Conservation (phyloP, 768 basidiomycete genomes). For the Leccinum ochraceum region DNA sequence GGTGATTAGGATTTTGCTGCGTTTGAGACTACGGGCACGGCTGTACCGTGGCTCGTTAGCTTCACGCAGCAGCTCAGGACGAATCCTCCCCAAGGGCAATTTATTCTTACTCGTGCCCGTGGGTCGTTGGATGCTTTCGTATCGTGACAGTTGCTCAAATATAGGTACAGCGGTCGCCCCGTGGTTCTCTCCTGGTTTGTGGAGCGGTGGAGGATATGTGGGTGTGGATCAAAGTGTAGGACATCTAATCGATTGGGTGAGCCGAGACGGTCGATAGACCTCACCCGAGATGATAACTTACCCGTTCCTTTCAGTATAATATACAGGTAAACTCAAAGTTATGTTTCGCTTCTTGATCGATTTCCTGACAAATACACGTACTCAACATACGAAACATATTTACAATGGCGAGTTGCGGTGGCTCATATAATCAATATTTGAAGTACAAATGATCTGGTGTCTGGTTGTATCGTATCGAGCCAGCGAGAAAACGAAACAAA, state of each 20-base stretch:
- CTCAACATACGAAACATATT: too few species aligned
- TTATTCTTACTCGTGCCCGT: constrained; percentile 30
- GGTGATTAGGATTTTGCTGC: constrained; percentile 31
- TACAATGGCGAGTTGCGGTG: too few species aligned
- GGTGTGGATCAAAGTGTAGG: constrained; percentile 35
- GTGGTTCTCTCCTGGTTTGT: constrained; percentile 1
- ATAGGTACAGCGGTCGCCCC: constrained; percentile 3
- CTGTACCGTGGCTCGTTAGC: constrained; percentile 32
- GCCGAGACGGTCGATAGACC: not conserved
- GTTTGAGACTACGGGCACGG: constrained; percentile 29
- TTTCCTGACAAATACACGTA: not conserved
- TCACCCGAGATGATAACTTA: not conserved
- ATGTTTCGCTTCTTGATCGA: not conserved
- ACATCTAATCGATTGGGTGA: constrained; percentile 44
- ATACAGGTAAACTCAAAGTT: not conserved
- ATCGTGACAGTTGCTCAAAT: not conserved
- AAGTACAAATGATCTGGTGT: too few species aligned
- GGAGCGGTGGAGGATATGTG: constrained; percentile 33
- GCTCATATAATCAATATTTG: too few species aligned
- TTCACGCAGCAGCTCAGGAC: constrained; percentile 32
- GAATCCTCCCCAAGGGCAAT: constrained; percentile 20
- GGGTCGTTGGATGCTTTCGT: constrained; percentile 7
- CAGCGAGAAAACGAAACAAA: too few species aligned
- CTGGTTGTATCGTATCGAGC: too few species aligned
- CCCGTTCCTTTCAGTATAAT: not conserved